A percentile compares a stretch with the other conserved stretches of the same genome.
These are phyloP conservation scores for Reticulascus tulasneorum DNA, from an alignment of 2,329 filamentous ascomycete genomes.

Conservation along the genomic window DNA sequence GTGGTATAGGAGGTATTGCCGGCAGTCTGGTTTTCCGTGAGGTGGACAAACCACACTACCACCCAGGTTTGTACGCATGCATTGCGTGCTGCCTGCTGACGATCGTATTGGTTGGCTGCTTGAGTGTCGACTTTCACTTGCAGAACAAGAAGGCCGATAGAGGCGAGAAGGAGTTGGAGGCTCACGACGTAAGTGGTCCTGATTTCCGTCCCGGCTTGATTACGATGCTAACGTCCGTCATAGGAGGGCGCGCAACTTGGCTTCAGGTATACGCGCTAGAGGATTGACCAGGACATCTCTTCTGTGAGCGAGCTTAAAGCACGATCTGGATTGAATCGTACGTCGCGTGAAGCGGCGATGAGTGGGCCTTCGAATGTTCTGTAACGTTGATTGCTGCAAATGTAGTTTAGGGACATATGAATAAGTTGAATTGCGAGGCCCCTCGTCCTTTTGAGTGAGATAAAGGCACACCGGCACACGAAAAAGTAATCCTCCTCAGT, in stretches of 20 bases:
- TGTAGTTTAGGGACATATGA: no score
- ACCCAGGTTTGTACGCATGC: conserved; percentile 52
- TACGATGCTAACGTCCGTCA: conserved; percentile 1
- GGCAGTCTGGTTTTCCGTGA: conserved; percentile 68
- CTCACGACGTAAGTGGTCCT: conserved; percentile 44
- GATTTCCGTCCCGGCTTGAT: background rate
- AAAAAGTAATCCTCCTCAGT: no score
- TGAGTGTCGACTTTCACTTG: conserved; percentile 36
- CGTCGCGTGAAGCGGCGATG: no score
- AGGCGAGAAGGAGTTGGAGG: conserved; percentile 49
- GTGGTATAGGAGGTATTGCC: conserved; percentile 74
- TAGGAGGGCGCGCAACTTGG: conserved; percentile 18
- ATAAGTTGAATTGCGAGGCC: no score
- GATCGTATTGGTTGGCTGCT: conserved; percentile 38
- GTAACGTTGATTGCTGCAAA: no score
- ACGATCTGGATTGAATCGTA: no score
- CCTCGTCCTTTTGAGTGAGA: no score
- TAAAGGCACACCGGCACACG: no score
- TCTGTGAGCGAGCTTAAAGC: no score
- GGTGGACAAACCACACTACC: conserved; percentile 51
- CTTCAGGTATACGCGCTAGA: conserved; percentile 31
- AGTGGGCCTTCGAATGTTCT: no score
- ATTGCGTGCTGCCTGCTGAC: conserved; percentile 46
- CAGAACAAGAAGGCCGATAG: conserved; percentile 49
- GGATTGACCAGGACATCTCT: no score